Conservation (phyloP, 2,329 filamentous ascomycete genomes). For the Incumbomyces lentus region DNA sequence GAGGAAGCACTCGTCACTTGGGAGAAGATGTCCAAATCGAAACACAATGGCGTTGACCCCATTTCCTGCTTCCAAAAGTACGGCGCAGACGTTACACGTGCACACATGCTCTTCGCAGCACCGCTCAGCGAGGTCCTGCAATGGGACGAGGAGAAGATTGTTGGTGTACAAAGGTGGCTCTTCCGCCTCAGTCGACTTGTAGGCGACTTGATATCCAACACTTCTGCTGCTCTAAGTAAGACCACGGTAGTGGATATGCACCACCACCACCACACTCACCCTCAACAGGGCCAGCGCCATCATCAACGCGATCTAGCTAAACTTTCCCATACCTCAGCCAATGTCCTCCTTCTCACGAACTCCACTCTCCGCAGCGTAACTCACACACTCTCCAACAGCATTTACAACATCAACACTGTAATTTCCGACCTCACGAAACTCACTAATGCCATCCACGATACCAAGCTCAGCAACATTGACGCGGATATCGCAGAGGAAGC, state of each 20-base stretch:
- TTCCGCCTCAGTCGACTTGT: slow-evolving; percentile 54
- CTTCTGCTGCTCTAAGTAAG: no score
- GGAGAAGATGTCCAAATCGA: slow-evolving; percentile 95
- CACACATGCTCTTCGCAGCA: slow-evolving; percentile 82
- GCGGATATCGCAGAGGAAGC: slow-evolving; percentile 32
- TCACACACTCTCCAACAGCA: slow-evolving; percentile 55
- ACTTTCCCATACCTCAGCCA: slow-evolving; percentile 28
- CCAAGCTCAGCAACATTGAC: slow-evolving; percentile 29
- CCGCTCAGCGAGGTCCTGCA: slow-evolving; percentile 74
- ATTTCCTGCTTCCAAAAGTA: slow-evolving; percentile 60
- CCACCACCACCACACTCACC: neutral
- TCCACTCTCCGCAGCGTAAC: slow-evolving; percentile 57
- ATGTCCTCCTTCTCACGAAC: slow-evolving; percentile 58
- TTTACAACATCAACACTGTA: slow-evolving; percentile 71
- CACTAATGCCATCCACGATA: slow-evolving; percentile 52
- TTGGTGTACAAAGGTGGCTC: slow-evolving; percentile 74
- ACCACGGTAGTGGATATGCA: no score
- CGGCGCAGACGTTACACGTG: slow-evolving; percentile 72
- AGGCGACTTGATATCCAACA: slow-evolving; percentile 12
- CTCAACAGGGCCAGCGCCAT: slow-evolving; percentile 1
- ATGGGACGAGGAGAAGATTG: slow-evolving; percentile 77
- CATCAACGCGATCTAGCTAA: slow-evolving; percentile 5
- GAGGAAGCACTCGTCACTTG: slow-evolving; percentile 53
- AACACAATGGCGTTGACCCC: slow-evolving; percentile 83
- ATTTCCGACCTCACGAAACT: slow-evolving; percentile 74